Evolutionary conservation across 768 basidiomycete species (phyloP), one percentile per base, ranked within the genome.

Genomic region (Mycena chlorophos): DNA sequence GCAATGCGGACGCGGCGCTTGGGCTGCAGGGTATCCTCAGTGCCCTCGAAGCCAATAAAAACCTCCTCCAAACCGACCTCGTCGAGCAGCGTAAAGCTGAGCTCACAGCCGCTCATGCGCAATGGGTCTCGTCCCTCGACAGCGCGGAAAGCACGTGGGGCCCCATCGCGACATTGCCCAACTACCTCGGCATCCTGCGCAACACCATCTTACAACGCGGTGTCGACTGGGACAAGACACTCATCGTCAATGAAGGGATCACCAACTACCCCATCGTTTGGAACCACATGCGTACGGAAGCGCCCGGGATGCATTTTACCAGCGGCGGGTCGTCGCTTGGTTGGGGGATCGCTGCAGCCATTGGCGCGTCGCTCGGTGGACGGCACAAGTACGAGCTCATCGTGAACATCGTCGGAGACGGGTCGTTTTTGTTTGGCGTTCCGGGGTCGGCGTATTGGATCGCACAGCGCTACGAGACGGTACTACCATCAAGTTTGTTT

Each of bases 391-490:
- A 78, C 46, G 84, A 89, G n/a, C 66, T 89, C 38, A 73, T 84
- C 6, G 76, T 80, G 1, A 74, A 73, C 1, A 71, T 90, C 23
- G 83, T 88, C 2, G 88, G 88, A 0, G 88, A 90, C 62, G 88
- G 88, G 0, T 81, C 80, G 5, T 90, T 76, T 61, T 63, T 89
- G 65, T 89, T 89, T 61, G 78, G 83, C 0, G 81, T 85, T 0
- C 88, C 88, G 0, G 76, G 79, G 28, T 79, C 85, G 0, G 81
- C 80, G 1, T 89, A 79, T 68, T 89, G 88, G 88, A 88, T 89
- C 69, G 86, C 88, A 1, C 76, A 80, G 61, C 76, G 77, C 43
- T 89, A 89, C 65, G 69, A 84, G 28, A 84, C 87, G 22, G 87
- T 88, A 53, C 55, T 46, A n/a, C 23, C 31, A 34, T 25, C 12